phyloP scores from a whole-genome alignment of 2,329 filamentous ascomycete species.

The Penicillium griseofulvum region DNA sequence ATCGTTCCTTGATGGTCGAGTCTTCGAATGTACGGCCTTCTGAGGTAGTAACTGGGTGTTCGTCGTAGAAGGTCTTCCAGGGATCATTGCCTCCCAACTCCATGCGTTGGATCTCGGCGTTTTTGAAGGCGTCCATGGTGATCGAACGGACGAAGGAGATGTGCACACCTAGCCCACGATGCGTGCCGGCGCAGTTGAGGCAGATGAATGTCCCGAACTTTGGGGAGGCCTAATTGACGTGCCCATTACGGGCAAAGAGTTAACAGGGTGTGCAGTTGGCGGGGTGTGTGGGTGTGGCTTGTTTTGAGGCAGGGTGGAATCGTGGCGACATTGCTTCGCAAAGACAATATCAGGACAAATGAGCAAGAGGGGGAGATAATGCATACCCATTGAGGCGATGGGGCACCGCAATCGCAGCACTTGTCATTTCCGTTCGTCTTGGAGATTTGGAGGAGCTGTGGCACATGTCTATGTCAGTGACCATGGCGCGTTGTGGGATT shows the following conservation, averaged over 20 bases:
- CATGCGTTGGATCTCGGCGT: constrained; percentile 89
- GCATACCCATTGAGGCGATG: constrained; percentile 93
- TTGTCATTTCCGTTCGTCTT: constrained; percentile 83
- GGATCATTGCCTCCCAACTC: constrained; percentile 82
- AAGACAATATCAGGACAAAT: neutral
- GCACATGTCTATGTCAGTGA: constrained; percentile 13
- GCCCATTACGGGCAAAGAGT: neutral
- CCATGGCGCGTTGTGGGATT: neutral
- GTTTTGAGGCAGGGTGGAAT: neutral
- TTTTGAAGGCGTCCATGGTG: constrained; percentile 98
- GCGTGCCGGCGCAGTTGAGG: constrained; percentile 89
- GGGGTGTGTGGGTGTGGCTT: neutral
- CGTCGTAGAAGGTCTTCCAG: constrained; percentile 85
- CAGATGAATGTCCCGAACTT: constrained; percentile 99
- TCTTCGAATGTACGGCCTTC: constrained; percentile 74
- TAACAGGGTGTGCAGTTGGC: constrained; percentile 1
- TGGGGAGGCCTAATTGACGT: constrained; percentile 62
- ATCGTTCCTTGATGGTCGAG: constrained; percentile 84
- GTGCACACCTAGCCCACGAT: constrained; percentile 92
- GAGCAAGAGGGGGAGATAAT: constrained; percentile 3
- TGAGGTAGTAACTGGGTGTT: constrained; percentile 64
- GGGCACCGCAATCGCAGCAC: constrained; percentile 94
- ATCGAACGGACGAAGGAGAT: constrained; percentile 97
- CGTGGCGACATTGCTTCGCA: neutral
- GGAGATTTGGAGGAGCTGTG: constrained; percentile 82